These are phyloP conservation scores for Arachis stenosperma DNA, from an alignment of 306 rosid genomes.

Conservation along the genomic window DNA sequence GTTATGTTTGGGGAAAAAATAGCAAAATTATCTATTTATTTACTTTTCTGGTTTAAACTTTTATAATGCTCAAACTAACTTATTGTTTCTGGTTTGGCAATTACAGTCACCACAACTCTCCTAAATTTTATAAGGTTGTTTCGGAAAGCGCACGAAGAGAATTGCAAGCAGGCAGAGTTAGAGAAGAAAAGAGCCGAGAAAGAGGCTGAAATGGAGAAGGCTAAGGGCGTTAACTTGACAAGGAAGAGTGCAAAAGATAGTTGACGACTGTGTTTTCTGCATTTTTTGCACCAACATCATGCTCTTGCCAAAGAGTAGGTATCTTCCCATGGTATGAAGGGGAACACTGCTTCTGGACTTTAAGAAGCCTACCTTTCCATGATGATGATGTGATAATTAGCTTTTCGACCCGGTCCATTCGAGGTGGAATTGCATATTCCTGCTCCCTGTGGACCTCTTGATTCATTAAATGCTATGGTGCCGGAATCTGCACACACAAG, in stretches of 20 bases:
- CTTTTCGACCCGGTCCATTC: slow-evolving; percentile 33
- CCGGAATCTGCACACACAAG: not conserved
- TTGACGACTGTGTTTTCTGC: slow-evolving; percentile 48
- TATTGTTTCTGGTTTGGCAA: slow-evolving; percentile 40
- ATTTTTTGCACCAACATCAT: slow-evolving; percentile 41
- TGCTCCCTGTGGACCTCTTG: slow-evolving; percentile 39
- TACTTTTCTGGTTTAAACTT: not conserved
- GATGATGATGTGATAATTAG: slow-evolving; percentile 37
- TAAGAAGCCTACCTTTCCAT: slow-evolving; percentile 36
- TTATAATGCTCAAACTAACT: slow-evolving; percentile 39
- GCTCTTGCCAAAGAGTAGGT: slow-evolving; percentile 50
- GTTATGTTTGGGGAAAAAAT: slow-evolving; percentile 19
- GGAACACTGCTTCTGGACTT: slow-evolving; percentile 44
- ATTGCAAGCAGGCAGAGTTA: slow-evolving; percentile 84
- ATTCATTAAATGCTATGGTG: slow-evolving; percentile 42
- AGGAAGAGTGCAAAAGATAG: slow-evolving; percentile 71
- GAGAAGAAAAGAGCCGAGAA: slow-evolving; percentile 88
- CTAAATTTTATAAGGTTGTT: slow-evolving; percentile 80
- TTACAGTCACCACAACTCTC: slow-evolving; percentile 86
- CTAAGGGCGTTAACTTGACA: slow-evolving; percentile 77
- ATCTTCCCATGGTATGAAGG: slow-evolving; percentile 43
- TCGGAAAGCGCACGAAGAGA: slow-evolving; percentile 96
- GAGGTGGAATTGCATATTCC: slow-evolving; percentile 37
- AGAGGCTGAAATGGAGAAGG: slow-evolving; percentile 95
- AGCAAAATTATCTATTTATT: slow-evolving; percentile 14